Conservation (phyloP, 768 basidiomycete species). For the Leccinum aurantiacum region DNA sequence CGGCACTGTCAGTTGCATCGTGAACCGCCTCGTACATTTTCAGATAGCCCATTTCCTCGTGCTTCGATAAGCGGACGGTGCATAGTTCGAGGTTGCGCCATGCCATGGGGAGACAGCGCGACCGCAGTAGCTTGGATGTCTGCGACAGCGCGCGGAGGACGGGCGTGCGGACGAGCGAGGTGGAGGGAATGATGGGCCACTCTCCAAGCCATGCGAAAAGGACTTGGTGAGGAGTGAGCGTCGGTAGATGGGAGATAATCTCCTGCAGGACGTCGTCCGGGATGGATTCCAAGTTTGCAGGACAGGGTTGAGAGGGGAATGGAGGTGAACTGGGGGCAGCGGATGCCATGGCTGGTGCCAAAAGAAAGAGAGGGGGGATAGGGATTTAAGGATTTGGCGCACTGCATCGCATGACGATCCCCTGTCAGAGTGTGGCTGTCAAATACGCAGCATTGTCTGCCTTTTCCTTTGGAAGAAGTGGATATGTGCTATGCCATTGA, state of each 20-base stretch:
- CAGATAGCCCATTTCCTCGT: not conserved
- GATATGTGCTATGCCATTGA: not conserved
- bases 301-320: not conserved
- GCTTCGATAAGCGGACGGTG: not conserved
- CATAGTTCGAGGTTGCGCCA: conserved; percentile 13
- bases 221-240: not conserved
- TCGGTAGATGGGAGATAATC: conserved; percentile 12
- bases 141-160: conserved; percentile 8
- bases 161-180: not conserved
- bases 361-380: too few relatives aligned
- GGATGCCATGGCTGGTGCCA: not conserved
- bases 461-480: not conserved
- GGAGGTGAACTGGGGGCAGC: not conserved
- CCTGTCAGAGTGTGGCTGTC: not conserved
- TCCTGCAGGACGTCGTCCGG: conserved; percentile 16
- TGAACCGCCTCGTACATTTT: not conserved
- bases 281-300: conserved; percentile 5
- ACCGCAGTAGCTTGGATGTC: conserved; percentile 10
- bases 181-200: not conserved
- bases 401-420: not conserved
- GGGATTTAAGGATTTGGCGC: too few relatives aligned
- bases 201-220: not conserved
- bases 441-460: not conserved
- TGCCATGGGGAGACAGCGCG: conserved; percentile 15
- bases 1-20: not conserved